phyloP scores from a whole-genome alignment of 2,329 filamentous ascomycete genomes.

The Pseudogymnoascus sp. region DNA sequence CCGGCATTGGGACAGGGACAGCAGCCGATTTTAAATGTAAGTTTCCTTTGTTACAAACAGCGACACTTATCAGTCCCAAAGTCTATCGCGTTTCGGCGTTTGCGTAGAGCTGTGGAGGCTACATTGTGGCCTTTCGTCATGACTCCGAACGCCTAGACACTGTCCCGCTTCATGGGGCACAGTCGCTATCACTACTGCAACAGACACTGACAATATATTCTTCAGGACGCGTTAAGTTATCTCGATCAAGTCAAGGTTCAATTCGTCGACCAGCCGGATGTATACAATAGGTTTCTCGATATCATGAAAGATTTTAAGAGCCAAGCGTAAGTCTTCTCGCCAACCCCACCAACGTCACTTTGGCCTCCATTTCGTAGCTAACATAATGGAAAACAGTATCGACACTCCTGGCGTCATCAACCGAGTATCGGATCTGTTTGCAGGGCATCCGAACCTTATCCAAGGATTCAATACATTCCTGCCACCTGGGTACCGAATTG shows the following conservation, averaged over 20 bases:
- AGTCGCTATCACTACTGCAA: neutral
- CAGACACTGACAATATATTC: constrained; percentile 10
- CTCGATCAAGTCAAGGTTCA: constrained; percentile 98
- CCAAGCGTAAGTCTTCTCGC: constrained; percentile 62
- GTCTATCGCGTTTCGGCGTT: neutral
- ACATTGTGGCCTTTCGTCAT: neutral
- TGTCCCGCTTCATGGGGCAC: neutral
- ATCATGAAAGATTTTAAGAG: constrained; percentile 99
- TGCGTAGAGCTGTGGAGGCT: neutral
- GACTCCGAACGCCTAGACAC: neutral
- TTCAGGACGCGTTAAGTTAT: constrained; percentile 77
- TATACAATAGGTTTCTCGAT: constrained; percentile 93
- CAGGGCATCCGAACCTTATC: constrained; percentile 88
- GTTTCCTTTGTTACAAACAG: constrained; percentile 23
- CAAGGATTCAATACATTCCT: constrained; percentile 98
- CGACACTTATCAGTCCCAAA: neutral
- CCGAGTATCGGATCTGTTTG: constrained; percentile 89
- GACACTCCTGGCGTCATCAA: constrained; percentile 97
- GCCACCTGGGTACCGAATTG: constrained; percentile 90
- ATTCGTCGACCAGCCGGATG: constrained; percentile 92
- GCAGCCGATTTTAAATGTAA: constrained; percentile 72
- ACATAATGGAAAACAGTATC: constrained; percentile 47
- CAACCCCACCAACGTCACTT: constrained; percentile 10
- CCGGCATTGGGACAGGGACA: constrained; percentile 65
- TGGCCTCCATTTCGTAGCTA: constrained; percentile 12